Conservation (phyloP, 2,329 filamentous ascomycete species). For the Ophiosphaerella korrae region DNA sequence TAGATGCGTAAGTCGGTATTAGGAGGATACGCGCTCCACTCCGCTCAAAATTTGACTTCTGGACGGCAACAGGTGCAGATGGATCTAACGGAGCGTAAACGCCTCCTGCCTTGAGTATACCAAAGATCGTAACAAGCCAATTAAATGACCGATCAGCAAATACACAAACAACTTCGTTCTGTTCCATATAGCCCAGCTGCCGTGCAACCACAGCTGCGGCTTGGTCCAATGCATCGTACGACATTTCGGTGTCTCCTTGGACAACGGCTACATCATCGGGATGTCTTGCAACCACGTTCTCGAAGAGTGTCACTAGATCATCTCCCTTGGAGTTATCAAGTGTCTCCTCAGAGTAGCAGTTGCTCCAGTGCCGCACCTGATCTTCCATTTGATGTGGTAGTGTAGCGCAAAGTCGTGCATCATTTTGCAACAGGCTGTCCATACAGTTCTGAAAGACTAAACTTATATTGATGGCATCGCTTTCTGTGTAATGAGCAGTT, state of each 20-base stretch:
- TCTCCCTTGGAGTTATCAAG: slow-evolving; percentile 1
- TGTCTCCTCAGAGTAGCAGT: slow-evolving; percentile 3
- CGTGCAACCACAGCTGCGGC: background rate
- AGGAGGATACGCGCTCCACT: slow-evolving; percentile 34
- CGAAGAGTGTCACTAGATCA: slow-evolving; percentile 23
- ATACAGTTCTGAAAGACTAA: no score
- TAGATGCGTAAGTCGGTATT: slow-evolving; percentile 2
- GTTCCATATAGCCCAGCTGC: background rate
- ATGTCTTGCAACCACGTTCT: slow-evolving; percentile 5
- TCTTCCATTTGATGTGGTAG: no score
- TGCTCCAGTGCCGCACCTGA: background rate
- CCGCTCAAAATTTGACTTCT: slow-evolving; percentile 25
- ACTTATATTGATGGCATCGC: no score
- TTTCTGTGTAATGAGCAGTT: no score
- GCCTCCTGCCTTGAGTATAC: slow-evolving; percentile 39
- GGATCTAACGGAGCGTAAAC: slow-evolving; percentile 42
- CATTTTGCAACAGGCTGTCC: no score
- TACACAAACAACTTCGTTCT: slow-evolving; percentile 35
- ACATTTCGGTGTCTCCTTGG: slow-evolving; percentile 2
- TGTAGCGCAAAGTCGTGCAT: no score
- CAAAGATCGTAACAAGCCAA: slow-evolving; percentile 47
- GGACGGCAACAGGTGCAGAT: slow-evolving; percentile 21
- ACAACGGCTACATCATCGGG: slow-evolving; percentile 7
- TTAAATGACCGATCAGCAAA: slow-evolving; percentile 40
- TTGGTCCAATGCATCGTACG: slow-evolving; percentile 8